Conservation (phyloP, 805 yeast species). For the Saccharomycopsis selenospora region DNA sequence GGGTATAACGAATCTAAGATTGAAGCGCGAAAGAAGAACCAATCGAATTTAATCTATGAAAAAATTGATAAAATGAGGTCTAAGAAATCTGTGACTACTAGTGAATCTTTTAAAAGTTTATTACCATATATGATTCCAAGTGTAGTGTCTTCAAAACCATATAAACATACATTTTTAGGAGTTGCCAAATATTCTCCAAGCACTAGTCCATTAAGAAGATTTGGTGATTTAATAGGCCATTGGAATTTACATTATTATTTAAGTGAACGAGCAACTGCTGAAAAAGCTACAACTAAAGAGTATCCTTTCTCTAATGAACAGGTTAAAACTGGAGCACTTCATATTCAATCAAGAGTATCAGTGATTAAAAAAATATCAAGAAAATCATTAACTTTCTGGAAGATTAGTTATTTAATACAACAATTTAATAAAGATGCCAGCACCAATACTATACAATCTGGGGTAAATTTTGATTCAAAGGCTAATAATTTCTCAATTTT, state of each 20-base stretch:
- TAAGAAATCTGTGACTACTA: slow-evolving; percentile 25
- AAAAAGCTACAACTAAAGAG: neutral
- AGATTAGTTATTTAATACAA: slow-evolving; percentile 25
- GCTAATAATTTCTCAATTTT: slow-evolving; percentile 20
- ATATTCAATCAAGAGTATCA: slow-evolving; percentile 38
- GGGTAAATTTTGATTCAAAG: slow-evolving; percentile 25
- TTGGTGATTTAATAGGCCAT: slow-evolving; percentile 73
- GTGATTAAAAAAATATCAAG: slow-evolving; percentile 26
- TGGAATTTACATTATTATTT: slow-evolving; percentile 56
- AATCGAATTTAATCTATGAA: slow-evolving; percentile 27
- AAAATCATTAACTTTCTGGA: slow-evolving; percentile 29
- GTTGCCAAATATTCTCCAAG: slow-evolving; percentile 57
- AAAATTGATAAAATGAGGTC: slow-evolving; percentile 21
- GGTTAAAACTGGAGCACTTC: slow-evolving; percentile 33
- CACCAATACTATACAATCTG: slow-evolving; percentile 3
- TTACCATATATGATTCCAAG: slow-evolving; percentile 48
- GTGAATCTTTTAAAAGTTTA: slow-evolving; percentile 40
- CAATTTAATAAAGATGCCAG: slow-evolving; percentile 20
- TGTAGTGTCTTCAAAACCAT: slow-evolving; percentile 38
- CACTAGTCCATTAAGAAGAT: slow-evolving; percentile 86
- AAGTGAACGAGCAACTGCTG: neutral
- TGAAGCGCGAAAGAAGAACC: no score
- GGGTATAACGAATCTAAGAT: slow-evolving; percentile 22
- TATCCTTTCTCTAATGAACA: slow-evolving; percentile 30
- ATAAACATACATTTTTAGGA: slow-evolving; percentile 57